Base-by-base conservation (phyloP, 208 protist species). In the Crithidia bombi region DNA sequence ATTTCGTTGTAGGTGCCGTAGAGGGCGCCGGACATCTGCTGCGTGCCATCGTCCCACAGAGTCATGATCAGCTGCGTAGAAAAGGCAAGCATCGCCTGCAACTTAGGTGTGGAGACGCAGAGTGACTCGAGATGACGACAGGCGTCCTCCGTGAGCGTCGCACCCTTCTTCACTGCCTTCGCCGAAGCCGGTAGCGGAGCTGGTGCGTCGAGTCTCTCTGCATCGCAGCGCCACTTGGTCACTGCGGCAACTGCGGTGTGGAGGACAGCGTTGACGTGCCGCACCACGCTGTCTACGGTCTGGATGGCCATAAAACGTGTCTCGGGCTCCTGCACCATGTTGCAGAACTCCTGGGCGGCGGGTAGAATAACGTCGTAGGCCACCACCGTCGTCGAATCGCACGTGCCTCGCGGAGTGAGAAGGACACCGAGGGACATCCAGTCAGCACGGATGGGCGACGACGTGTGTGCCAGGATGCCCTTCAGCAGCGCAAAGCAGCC, bases 251-350 rank as follows among this genome's bases (percentile, higher is more conserved):
- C n/a, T 10, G 71, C 69, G 25, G 52, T 64, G 2, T 47, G 52
- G 44, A 95, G 26, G 15, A 91, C 78, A 23, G 86, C 65, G 33
- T 36, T 62, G 21, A 94, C 78, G 77, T 97, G 82, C n/a, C 86
- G 85, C 47, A 97, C 84, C 9, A 92, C 79, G 69, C 77, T 81
- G 72, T 97, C 89, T 35, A 95, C 78, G 4, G 89, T 94, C 73
- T 97, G 92, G 55, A 92, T 94, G 3, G 92, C 92, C 88, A 95
- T 94, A 67, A 97, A 97, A 36, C 92, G 86, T 26, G 86, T 92
- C 56, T 97, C 89, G 1, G 87, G 88, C 57, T 87, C 75, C 25
- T 93, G 79, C 44, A 94, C 69, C 23, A 78, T 49, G 43, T 75
- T 65, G 78, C 73, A 87, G 65, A 81, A 92, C 19, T 65, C 25